Percentiles rank a stretch among this genome's conserved stretches.
These are phyloP conservation scores for Annulohypoxylon stygium DNA, from an alignment of 495 filamentous ascomycete genomes.

Conservation along the genomic window DNA sequence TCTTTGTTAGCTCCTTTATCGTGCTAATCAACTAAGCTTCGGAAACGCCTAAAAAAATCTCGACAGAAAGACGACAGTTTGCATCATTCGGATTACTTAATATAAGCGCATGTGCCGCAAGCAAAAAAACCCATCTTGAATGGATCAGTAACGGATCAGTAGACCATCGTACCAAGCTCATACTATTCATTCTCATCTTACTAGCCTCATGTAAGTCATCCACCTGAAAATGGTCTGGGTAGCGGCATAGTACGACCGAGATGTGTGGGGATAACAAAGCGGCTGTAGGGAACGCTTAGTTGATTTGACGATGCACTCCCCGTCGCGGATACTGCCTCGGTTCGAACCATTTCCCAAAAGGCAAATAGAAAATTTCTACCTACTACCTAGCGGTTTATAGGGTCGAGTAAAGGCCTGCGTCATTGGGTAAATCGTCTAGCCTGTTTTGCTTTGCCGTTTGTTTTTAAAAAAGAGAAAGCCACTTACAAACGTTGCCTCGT, in stretches of 20 bases:
- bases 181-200: conserved; percentile 45
- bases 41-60: neutral
- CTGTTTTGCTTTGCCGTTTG: conserved; percentile 22
- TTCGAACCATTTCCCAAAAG: conserved; percentile 7
- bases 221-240: conserved; percentile 39
- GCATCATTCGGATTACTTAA: conserved; percentile 36
- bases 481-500: conserved; percentile 44
- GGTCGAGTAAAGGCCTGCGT: conserved; percentile 13
- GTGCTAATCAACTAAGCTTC: neutral
- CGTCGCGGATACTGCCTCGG: conserved; percentile 30
- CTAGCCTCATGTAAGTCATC: conserved; percentile 52
- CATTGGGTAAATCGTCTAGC: conserved; percentile 20
- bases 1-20: conserved; percentile 4
- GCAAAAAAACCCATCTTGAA: conserved; percentile 37
- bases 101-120: conserved; percentile 44
- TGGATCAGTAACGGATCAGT: conserved; percentile 44
- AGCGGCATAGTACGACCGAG: conserved; percentile 48
- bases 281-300: conserved; percentile 36
- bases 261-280: conserved; percentile 45
- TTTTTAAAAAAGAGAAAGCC: conserved; percentile 14
- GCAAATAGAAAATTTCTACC: conserved; percentile 8
- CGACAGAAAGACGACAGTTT: conserved; percentile 19
- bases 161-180: conserved; percentile 48
- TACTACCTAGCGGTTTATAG: conserved; percentile 9
- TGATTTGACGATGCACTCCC: conserved; percentile 18